phyloP scores from a whole-genome alignment of 139 green algal genomes.

The Diplosphaera chodatii region DNA sequence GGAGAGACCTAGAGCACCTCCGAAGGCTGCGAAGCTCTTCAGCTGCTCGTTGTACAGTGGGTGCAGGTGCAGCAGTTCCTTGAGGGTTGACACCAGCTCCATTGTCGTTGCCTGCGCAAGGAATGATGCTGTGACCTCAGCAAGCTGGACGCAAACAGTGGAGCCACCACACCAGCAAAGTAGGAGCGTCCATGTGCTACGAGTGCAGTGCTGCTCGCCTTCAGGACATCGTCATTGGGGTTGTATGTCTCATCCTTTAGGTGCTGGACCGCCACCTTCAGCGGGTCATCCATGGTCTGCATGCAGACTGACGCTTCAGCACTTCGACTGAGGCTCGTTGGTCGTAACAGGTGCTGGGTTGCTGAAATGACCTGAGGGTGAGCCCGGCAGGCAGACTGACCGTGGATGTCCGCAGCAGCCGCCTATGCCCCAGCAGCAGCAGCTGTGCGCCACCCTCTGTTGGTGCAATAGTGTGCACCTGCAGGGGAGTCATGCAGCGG shows the following conservation, averaged over 20 bases:
- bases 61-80: constrained; percentile 89
- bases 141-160: too few relatives aligned
- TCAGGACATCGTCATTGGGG: constrained; percentile 70
- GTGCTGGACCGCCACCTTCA: constrained; percentile 77
- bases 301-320: constrained; percentile 25
- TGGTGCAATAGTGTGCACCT: constrained; percentile 72
- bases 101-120: constrained; percentile 80
- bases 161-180: too few relatives aligned
- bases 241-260: constrained; percentile 79
- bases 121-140: constrained; percentile 21
- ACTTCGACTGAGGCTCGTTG: too few relatives aligned
- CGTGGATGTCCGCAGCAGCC: constrained; percentile 50
- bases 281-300: constrained; percentile 36
- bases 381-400: too few relatives aligned
- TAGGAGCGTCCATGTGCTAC: not conserved
- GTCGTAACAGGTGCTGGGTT: too few relatives aligned
- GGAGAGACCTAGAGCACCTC: too few relatives aligned
- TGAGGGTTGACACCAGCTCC: constrained; percentile 91
- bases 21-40: constrained; percentile 49
- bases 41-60: constrained; percentile 96
- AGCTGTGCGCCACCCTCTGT: constrained; percentile 62
- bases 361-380: too few relatives aligned
- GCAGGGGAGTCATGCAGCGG: too few relatives aligned
- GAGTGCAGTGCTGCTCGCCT: constrained; percentile 24
- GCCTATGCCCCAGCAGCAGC: constrained; percentile 84